Evolutionary conservation across 1,284 basidiomycete species (phyloP).

Genomic region (Microbotryum scabiosae): DNA sequence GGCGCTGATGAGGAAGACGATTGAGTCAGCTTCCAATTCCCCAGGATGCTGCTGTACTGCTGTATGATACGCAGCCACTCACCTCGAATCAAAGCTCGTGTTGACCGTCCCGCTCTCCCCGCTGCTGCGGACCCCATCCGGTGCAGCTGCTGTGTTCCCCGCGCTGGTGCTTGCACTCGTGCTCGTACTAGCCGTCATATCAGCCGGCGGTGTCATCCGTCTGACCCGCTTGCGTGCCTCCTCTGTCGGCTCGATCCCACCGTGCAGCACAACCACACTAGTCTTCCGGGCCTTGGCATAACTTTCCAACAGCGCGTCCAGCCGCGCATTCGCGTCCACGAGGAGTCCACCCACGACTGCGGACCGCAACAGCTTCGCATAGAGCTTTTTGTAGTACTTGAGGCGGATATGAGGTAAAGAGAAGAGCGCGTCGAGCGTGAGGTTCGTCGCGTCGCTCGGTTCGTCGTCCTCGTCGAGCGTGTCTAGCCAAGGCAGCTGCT

Average conservation of each 20-base stretch:
- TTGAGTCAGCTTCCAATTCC: not conserved
- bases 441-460: not conserved
- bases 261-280: not conserved
- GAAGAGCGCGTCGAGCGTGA: slow-evolving; percentile 23
- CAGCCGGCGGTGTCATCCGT: too few species aligned
- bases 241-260: not conserved
- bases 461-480: slow-evolving; percentile 42
- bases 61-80: not conserved
- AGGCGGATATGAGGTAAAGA: slow-evolving; percentile 63
- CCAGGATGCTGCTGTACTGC: not conserved
- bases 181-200: too few species aligned
- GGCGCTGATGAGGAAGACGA: not conserved
- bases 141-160: too few species aligned
- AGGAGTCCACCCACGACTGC: slow-evolving; percentile 67
- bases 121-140: not conserved
- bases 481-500: slow-evolving; percentile 53
- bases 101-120: slow-evolving; percentile 1
- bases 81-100: slow-evolving; percentile 16
- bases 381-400: slow-evolving; percentile 88
- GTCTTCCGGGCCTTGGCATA: slow-evolving; percentile 48
- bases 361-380: slow-evolving; percentile 77
- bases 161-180: not conserved
- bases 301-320: slow-evolving; percentile 63
- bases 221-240: not conserved
- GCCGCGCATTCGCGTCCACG: slow-evolving; percentile 65